Evolutionary conservation across 2,329 filamentous ascomycete genomes (phyloP).

Genomic region (Microsporum ferrugineum): DNA sequence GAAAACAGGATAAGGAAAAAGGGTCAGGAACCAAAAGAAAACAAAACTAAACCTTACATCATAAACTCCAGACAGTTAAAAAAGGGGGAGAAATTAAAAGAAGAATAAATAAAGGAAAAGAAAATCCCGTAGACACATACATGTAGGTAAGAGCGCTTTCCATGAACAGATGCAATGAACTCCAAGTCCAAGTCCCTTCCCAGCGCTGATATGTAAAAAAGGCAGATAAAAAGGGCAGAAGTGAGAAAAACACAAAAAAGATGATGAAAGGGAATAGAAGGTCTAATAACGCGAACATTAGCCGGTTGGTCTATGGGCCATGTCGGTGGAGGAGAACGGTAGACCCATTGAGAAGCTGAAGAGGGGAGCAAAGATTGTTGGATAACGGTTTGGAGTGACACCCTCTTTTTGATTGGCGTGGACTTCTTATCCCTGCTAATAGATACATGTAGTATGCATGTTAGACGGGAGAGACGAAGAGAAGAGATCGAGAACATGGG

Average conservation of each 20-base stretch:
- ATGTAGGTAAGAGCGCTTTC: neutral
- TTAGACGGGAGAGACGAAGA: neutral
- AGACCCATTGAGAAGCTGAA: neutral
- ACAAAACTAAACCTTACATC: neutral
- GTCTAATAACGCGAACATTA: slow-evolving; percentile 5
- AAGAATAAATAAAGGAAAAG: neutral
- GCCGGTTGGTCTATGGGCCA: neutral
- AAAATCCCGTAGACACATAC: neutral
- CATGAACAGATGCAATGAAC: neutral
- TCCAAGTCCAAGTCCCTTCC: neutral
- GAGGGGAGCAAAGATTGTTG: neutral
- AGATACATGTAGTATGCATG: neutral
- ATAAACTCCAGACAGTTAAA: neutral
- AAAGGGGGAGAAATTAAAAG: neutral
- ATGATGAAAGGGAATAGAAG: neutral
- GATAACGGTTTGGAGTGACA: neutral
- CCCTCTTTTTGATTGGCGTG: neutral
- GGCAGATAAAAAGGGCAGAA: neutral
- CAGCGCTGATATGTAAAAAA: neutral
- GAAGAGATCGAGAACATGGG: neutral
- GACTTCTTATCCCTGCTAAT: neutral
- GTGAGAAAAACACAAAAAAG: neutral
- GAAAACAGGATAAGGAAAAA: neutral
- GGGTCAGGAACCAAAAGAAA: neutral
- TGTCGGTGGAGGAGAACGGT: neutral